Conservation (phyloP, 306 rosid genomes). For the Dicorynia guianensis region DNA sequence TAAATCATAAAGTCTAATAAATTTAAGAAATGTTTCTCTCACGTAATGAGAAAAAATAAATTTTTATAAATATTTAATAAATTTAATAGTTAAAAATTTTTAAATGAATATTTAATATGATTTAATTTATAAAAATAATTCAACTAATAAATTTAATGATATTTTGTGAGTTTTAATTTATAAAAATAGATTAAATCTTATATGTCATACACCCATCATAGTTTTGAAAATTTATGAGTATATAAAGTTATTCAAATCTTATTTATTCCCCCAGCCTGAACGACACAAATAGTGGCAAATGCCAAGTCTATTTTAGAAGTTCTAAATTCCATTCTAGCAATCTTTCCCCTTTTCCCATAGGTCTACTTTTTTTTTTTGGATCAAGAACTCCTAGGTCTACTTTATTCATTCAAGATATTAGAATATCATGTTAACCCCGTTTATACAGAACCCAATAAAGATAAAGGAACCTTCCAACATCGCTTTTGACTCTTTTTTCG, state of each 20-base stretch:
- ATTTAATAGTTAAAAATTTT: too few relatives aligned
- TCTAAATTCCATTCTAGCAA: conserved; percentile 32
- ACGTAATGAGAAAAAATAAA: too few relatives aligned
- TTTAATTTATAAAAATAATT: too few relatives aligned
- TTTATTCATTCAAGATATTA: conserved; percentile 36
- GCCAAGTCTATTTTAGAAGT: conserved; percentile 35
- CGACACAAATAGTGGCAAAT: conserved; percentile 33
- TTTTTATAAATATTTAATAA: too few relatives aligned
- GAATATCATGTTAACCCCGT: conserved; percentile 33
- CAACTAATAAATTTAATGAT: too few relatives aligned
- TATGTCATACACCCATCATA: conserved; percentile 41
- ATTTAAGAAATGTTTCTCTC: too few relatives aligned
- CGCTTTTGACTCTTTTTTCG: conserved; percentile 41
- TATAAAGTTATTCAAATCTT: conserved; percentile 35
- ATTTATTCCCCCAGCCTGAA: conserved; percentile 30
- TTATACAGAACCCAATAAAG: conserved; percentile 43
- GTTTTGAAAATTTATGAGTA: conserved; percentile 34
- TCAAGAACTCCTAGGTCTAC: too few relatives aligned
- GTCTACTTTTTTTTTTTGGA: too few relatives aligned
- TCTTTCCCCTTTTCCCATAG: conserved; percentile 35
- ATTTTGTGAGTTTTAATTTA: too few relatives aligned
- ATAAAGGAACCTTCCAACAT: conserved; percentile 35
- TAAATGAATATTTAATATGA: too few relatives aligned
- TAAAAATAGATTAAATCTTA: too few relatives aligned
- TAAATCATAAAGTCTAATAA: too few relatives aligned